Percentiles rank a stretch among this genome's conserved stretches.
Evolutionary conservation across 768 basidiomycete genomes (phyloP).

Genomic region (Xerocomellus intermedius): DNA sequence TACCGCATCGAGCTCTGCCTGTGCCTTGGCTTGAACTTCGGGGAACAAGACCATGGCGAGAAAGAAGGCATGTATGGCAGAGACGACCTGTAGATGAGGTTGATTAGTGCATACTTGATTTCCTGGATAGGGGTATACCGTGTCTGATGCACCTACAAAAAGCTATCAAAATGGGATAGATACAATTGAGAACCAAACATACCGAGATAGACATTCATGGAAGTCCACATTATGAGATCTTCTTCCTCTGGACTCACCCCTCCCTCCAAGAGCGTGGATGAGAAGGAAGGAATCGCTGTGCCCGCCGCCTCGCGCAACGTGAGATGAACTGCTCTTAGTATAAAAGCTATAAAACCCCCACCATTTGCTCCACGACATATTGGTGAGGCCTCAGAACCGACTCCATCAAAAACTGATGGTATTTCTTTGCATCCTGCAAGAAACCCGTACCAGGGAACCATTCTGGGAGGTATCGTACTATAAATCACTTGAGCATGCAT

Average conservation of each 20-base stretch:
- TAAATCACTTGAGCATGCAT: not conserved
- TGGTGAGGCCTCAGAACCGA: conserved; percentile 46
- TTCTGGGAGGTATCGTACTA: conserved; percentile 32
- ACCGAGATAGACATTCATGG: conserved; percentile 9
- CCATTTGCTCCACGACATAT: conserved; percentile 48
- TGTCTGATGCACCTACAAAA: conserved; percentile 43
- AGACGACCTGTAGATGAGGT: conserved; percentile 7
- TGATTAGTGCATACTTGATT: conserved; percentile 27
- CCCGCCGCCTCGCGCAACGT: conserved; percentile 15
- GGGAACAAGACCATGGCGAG: conserved; percentile 27
- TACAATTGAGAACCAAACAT: not conserved
- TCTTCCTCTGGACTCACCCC: conserved; percentile 16
- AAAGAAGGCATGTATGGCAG: conserved; percentile 21
- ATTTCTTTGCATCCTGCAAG: conserved; percentile 28
- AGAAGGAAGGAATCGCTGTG: conserved; percentile 19
- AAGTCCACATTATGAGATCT: conserved; percentile 22
- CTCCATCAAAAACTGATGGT: conserved; percentile 27
- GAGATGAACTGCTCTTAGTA: not conserved
- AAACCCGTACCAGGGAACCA: conserved; percentile 39
- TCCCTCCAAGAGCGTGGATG: conserved; percentile 14
- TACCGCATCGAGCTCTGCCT: conserved; percentile 25
- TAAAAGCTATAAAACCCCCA: conserved; percentile 11
- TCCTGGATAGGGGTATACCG: conserved; percentile 37
- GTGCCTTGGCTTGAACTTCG: conserved; percentile 23
- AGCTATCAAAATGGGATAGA: not conserved